Evolutionary conservation across 371 early-diverging fungal species (phyloP).

Genomic region (Modicella reniformis): DNA sequence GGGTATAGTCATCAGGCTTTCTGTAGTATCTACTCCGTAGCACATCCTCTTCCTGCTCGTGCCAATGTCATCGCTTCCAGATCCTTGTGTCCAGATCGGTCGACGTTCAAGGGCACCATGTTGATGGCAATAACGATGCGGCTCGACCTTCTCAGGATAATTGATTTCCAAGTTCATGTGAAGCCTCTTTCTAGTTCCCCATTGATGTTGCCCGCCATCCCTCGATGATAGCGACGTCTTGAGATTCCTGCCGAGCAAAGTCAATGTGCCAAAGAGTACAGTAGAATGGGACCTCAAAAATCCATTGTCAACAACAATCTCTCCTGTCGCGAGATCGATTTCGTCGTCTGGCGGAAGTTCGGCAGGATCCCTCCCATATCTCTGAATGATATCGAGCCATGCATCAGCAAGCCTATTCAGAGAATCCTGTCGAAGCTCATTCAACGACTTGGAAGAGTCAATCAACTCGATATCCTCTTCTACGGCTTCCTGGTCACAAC

Average conservation of each 20-base stretch:
- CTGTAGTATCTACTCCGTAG: too few species aligned
- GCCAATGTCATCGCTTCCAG: too few species aligned
- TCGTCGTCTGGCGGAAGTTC: constrained; percentile 28
- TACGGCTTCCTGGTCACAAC: too few species aligned
- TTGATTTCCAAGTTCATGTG: too few species aligned
- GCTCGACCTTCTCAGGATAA: too few species aligned
- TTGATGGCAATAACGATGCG: too few species aligned
- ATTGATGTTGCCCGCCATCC: too few species aligned
- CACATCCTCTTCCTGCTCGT: too few species aligned
- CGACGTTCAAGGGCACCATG: too few species aligned
- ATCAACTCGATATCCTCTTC: background rate
- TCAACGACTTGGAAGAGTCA: background rate
- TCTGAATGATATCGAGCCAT: constrained; percentile 25
- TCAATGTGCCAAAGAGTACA: constrained; percentile 21
- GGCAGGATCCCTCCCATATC: constrained; percentile 17
- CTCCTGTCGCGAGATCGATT: constrained; percentile 26
- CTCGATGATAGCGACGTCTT: background rate
- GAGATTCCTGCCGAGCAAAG: constrained; percentile 13
- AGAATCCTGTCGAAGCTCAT: constrained; percentile 18
- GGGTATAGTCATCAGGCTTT: too few species aligned
- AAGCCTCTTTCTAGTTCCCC: too few species aligned
- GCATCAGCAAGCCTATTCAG: constrained; percentile 8
- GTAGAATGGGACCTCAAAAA: background rate
- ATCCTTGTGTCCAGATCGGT: too few species aligned
- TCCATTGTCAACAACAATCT: constrained; percentile 27